Base-by-base conservation (phyloP, 2,329 filamentous ascomycete species). In the Furcasterigmium furcatum region DNA sequence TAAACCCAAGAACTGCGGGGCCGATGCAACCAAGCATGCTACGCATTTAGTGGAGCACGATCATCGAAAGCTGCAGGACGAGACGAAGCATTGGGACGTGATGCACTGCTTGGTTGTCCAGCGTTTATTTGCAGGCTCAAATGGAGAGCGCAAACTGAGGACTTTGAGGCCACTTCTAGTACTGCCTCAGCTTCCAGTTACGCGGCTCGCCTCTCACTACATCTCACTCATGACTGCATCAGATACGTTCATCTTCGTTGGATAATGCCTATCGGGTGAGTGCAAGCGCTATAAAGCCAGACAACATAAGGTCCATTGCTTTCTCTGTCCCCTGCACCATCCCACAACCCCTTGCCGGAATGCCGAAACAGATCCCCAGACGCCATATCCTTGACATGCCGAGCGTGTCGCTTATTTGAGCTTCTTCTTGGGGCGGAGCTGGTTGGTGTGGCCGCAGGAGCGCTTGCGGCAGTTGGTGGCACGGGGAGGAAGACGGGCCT, bases 371-470 rank as follows among this genome's bases (percentile, higher is more conserved):
- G 48, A 53, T 50, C 52, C 52, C 67, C 65, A 66, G 66, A 73
- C 69, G 71, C 69, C 70, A 62, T 64, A 65, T 66, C 59, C 65
- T 64, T 64, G 58, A 56, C 54, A 52, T 39, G 45, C 44, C 9
- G 41, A 44, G 34, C 32, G 47, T 61, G 66, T 67, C 61, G 64
- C 68, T 64, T 74, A 76, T 80, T 96, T 96, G 73, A 96, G 85
- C 92, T 99, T 99, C 91, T 99, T 99, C 92, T 99, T 99, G 76
- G 94, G 94, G 79, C 94, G 90, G 73, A 99, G 89, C 86, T 99
- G 94, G 89, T 97, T 97, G 80, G 87, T 95, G 87, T 97, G 94
- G 57, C 92, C 94, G 78, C 92, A 97, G 86, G 97, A 97, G 82
- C 91, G 91, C 91, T 97, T 97, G 68, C 91, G 85, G 89, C 94